Evolutionary conservation across 352 stramenopile species (phyloP), one percentile per base, ranked within the genome.

Genomic region (Globisporangium heterothallicum): DNA sequence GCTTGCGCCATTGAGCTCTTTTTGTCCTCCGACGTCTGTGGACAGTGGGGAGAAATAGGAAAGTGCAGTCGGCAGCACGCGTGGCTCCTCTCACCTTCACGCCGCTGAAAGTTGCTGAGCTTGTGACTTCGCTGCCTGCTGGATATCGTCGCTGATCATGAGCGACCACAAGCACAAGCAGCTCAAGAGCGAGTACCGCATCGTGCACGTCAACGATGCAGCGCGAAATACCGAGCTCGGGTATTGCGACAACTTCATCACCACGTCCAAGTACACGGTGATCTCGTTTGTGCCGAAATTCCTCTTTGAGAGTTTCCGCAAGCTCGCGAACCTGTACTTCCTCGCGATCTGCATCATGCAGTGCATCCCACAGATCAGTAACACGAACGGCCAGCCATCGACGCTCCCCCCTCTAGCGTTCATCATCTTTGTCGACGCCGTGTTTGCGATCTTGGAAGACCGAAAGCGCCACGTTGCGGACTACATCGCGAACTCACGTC

Each of bases 301-400:
- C 36, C 72, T 97, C 29, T 92, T 94, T 42, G 88, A 97, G 64
- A 88, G 74, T 29, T 93, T 93, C 58, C 80, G 80, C 22, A 96
- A 96, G 61, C 73, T 97, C 34, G 91, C 90, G 26, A 98, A 98
- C 35, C 61, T 95, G 40, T 98, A 98, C 69, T 98, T 98, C 60
- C 70, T 98, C 18, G 36, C 93, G 46, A 89, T 97, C 56, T 93
- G 83, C 25, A 87, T 86, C 25, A 63, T 93, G 46, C 84, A 96
- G 44, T 87, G 74, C 35, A 91, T 97, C 57, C 84, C 84, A 21
- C 52, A 76, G 27, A 96, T 97, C 68, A 96, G 82, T 51, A 97
- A 97, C 68, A 97, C 91, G 8, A 74, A 74, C 30, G 80, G 83
- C 10, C 74, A 90, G 29, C 88, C 90, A 7, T 90, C 89, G 2